These are phyloP conservation scores for Candida anglica DNA, from an alignment of 805 yeast species.

Conservation along the genomic window DNA sequence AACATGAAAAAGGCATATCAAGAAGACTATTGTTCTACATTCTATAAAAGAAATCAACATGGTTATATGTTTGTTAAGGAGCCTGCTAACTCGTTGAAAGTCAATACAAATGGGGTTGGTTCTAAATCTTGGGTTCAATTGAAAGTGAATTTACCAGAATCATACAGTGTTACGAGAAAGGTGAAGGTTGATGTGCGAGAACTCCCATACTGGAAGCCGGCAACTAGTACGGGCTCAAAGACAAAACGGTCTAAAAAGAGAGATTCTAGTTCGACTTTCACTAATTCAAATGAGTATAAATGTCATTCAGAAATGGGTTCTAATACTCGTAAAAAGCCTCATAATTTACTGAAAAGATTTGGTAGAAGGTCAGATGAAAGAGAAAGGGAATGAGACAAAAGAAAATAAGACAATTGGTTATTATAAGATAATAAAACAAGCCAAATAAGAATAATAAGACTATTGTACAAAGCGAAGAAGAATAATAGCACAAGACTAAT, in stretches of 20 bases:
- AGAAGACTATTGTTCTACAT: conserved; percentile 27
- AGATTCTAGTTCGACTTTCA: too few species aligned
- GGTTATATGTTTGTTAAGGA: conserved; percentile 35
- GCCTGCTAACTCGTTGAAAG: conserved; percentile 22
- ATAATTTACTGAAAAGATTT: too few species aligned
- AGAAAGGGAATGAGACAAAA: too few species aligned
- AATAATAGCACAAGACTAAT: too few species aligned
- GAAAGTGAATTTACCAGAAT: conserved; percentile 14
- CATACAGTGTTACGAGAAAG: conserved; percentile 7
- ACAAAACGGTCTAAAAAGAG: not conserved
- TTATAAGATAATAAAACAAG: too few species aligned
- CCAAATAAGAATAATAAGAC: too few species aligned
- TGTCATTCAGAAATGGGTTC: too few species aligned
- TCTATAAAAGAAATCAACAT: conserved; percentile 27
- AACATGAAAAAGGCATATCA: conserved; percentile 7
- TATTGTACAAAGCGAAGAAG: too few species aligned
- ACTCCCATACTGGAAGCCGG: conserved; percentile 24
- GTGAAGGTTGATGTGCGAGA: conserved; percentile 22
- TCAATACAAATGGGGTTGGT: conserved; percentile 16
- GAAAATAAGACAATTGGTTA: too few species aligned
- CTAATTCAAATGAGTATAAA: too few species aligned
- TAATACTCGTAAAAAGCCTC: too few species aligned
- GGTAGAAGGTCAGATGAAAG: too few species aligned
- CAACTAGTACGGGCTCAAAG: conserved; percentile 7
- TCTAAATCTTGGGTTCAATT: conserved; percentile 22